Evolutionary conservation across 768 basidiomycete species (phyloP).

Genomic region (Mycena olivaceomarginata): DNA sequence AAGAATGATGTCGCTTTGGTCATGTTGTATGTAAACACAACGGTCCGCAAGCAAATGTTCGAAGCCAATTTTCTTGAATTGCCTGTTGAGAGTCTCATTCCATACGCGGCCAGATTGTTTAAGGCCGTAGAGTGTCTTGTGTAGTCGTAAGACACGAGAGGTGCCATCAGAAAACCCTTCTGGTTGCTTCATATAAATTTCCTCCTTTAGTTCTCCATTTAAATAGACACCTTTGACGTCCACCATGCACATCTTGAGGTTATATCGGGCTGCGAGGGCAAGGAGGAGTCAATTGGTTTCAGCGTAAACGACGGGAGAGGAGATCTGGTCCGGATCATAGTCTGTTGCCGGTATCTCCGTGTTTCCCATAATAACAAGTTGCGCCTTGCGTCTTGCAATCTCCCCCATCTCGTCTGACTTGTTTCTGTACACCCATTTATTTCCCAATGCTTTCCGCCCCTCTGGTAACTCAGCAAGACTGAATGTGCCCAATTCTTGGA

Average conservation of each 20-base stretch:
- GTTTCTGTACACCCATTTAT: slow-evolving; percentile 32
- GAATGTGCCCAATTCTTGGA: no score
- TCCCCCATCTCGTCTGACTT: no score
- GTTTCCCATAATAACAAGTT: no score
- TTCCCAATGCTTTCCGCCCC: slow-evolving; percentile 48
- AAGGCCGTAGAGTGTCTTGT: no score
- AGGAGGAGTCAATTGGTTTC: slow-evolving; percentile 51
- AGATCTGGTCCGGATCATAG: slow-evolving; percentile 45
- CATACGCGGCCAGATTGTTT: slow-evolving; percentile 57
- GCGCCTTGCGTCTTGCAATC: no score
- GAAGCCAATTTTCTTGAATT: slow-evolving; percentile 46
- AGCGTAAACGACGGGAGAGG: slow-evolving; percentile 53
- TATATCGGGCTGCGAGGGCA: slow-evolving; percentile 6
- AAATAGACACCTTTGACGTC: no score
- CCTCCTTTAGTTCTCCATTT: slow-evolving; percentile 48
- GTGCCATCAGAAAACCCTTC: no score
- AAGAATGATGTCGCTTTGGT: not conserved
- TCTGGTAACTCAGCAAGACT: slow-evolving; percentile 50
- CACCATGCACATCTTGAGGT: slow-evolving; percentile 40
- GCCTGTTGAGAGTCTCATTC: slow-evolving; percentile 48
- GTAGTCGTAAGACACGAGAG: no score
- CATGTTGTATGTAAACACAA: slow-evolving; percentile 38
- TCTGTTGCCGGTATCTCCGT: no score
- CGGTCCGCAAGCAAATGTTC: slow-evolving; percentile 36
- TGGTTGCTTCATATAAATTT: no score